Evolutionary conservation across 768 basidiomycete species (phyloP), one percentile per base, ranked within the genome.

Genomic region (Kwoniella europaea): DNA sequence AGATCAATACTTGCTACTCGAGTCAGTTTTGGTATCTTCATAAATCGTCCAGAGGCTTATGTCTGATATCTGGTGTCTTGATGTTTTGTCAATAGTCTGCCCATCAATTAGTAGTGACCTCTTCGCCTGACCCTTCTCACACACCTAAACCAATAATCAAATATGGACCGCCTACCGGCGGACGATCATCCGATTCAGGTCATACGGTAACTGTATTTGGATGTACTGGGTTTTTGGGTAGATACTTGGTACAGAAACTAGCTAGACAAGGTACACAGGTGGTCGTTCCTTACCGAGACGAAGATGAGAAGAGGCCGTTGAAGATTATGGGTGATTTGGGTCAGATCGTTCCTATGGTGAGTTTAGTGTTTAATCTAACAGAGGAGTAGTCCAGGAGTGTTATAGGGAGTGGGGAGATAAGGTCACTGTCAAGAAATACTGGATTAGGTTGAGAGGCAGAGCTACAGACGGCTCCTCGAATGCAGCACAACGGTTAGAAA

Each of bases 141-240:
- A 71, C 68, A 4, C 72, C 75, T 22, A 63, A 71, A 65, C 90
- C 92, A 50, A 86, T 92, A 74, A 86, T 95, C 77, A 88, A 90
- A 5, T 86, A 89, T 74, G 95, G 94, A 20, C 88, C 89, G 63
- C 90, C 79, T 13, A 81, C 82, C 13, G 82, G 82, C 12, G 84
- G 84, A 90, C 63, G 94, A 91, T 71, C 92, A 79, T 91, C 93
- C 3, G 90, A 91, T 69, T 90, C 91, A 53, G 97, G 96, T 2
- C 94, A 95, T 85, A 88, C 91, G 46, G 96, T 91, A 53, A 99
- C 97, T 16, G 95, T 98, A 61, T 98, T 99, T 87, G 97, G 97
- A 24, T 92, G 91, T 82, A 97, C 95, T 3, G 93, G 95, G 5
- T 98, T 98, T 84, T 86, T 99, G 69, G 97, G 96, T 56, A 87